Evolutionary conservation across 83 land plant genomes (phyloP).

Genomic region (Picea abies): DNA sequence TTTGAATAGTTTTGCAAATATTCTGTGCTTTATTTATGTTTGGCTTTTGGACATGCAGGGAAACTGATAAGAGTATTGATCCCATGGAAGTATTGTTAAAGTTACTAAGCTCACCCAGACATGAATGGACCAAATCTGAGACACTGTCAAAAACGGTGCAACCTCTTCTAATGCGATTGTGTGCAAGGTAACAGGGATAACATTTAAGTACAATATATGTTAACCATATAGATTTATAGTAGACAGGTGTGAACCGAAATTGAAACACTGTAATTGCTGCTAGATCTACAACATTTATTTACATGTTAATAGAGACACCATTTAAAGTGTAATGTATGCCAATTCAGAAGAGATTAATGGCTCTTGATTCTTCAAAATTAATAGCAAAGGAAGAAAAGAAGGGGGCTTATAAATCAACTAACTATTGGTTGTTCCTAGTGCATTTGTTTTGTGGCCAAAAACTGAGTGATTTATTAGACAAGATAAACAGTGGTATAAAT

Average conservation of each 20-base stretch:
- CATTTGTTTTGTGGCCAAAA: too few species aligned
- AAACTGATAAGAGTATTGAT: conserved; percentile 29
- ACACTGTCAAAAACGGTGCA: conserved; percentile 34
- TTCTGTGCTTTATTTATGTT: neutral
- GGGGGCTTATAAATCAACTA: neutral
- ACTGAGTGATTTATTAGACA: too few species aligned
- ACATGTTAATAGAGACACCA: neutral
- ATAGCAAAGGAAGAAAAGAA: neutral
- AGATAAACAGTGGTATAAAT: too few species aligned
- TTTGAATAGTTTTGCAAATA: neutral
- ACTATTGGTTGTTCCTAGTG: neutral
- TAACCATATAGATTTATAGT: neutral
- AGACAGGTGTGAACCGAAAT: neutral
- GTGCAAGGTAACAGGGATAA: conserved; percentile 57
- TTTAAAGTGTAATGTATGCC: neutral
- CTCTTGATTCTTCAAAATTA: neutral
- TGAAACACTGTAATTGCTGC: neutral
- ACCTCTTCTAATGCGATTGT: conserved; percentile 70
- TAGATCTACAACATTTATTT: neutral
- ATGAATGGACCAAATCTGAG: conserved; percentile 65
- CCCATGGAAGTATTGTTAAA: conserved; percentile 53
- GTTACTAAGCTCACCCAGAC: conserved; percentile 36
- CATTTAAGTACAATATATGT: neutral
- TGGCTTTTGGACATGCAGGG: conserved; percentile 37
- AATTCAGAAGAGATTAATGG: neutral